A percentile compares a stretch with the other conserved stretches of the same genome.
Conservation (phyloP, 83 land plant genomes). For the Diphasiastrum complanatum region DNA sequence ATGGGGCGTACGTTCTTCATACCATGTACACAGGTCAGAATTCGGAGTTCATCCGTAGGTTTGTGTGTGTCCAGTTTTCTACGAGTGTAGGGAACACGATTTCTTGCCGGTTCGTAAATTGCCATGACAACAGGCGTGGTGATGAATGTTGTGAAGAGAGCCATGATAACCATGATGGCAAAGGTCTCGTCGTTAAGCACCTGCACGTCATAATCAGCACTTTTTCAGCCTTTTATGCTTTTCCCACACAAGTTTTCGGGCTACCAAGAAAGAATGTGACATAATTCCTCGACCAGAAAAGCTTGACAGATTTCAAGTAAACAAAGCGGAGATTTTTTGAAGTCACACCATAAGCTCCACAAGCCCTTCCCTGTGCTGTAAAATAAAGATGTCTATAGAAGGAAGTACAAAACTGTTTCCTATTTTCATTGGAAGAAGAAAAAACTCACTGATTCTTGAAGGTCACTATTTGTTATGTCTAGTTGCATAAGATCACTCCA, state of each 20-base stretch:
- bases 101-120: slow-evolving; percentile 53
- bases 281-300: background rate
- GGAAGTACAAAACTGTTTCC: too few species aligned
- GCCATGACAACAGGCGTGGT: slow-evolving; percentile 53
- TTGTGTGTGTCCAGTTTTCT: slow-evolving; percentile 40
- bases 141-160: slow-evolving; percentile 52
- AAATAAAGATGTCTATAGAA: too few species aligned
- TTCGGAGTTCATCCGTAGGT: slow-evolving; percentile 50
- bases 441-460: too few species aligned
- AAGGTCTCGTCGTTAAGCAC: slow-evolving; percentile 58
- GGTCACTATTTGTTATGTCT: too few species aligned
- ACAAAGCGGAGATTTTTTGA: too few species aligned
- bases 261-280: background rate
- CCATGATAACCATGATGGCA: slow-evolving; percentile 63
- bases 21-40: slow-evolving; percentile 55
- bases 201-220: slow-evolving; percentile 25
- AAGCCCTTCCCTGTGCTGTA: too few species aligned
- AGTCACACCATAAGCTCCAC: too few species aligned
- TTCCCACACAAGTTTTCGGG: background rate
- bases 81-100: slow-evolving; percentile 44
- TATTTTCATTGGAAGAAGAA: too few species aligned
- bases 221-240: background rate
- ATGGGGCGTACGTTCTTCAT: slow-evolving; percentile 47
- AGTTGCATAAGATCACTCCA: too few species aligned
- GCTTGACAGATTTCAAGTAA: too few species aligned